Percentiles rank a stretch among this genome's conserved stretches.
Evolutionary conservation across 2,329 filamentous ascomycete species (phyloP).

Genomic region (Aureobasidium leucospermi): DNA sequence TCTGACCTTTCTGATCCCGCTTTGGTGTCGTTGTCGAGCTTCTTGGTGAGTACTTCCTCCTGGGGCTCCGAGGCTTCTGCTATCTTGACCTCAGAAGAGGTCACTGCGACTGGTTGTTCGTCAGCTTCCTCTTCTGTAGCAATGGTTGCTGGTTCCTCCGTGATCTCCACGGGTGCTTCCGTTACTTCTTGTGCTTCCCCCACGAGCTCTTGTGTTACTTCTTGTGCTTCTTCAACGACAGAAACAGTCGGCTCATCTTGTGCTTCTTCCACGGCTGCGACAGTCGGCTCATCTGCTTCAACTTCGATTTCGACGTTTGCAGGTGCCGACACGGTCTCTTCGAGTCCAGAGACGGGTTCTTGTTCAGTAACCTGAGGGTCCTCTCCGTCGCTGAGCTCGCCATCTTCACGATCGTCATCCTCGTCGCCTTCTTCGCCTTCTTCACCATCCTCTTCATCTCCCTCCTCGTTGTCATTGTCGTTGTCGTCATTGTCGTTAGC

Average conservation of each 20-base stretch:
- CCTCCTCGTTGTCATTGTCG: constrained; percentile 44
- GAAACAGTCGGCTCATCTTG: not conserved
- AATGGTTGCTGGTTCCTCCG: not conserved
- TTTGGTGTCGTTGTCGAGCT: not conserved
- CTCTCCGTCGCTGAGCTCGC: constrained; percentile 13
- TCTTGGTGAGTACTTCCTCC: not conserved
- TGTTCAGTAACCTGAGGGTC: not conserved
- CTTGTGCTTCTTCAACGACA: not conserved
- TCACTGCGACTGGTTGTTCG: not conserved
- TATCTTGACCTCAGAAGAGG: not conserved
- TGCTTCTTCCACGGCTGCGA: not conserved
- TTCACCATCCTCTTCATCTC: constrained; percentile 40
- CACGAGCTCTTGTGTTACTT: not conserved
- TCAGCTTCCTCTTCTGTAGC: not conserved
- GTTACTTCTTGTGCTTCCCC: not conserved
- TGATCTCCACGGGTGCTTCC: not conserved
- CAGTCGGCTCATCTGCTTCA: not conserved
- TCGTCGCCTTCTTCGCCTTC: constrained; percentile 34
- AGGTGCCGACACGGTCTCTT: not conserved
- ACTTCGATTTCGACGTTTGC: not conserved
- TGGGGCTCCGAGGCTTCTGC: not conserved
- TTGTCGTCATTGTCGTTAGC: constrained; percentile 37
- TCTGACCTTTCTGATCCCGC: not conserved
- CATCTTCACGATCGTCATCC: constrained; percentile 36
- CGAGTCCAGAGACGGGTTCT: not conserved